Evolutionary conservation across 2,329 filamentous ascomycete species (phyloP), one percentile per base, ranked within the genome.

Genomic region (Ceratocystis colombiana): DNA sequence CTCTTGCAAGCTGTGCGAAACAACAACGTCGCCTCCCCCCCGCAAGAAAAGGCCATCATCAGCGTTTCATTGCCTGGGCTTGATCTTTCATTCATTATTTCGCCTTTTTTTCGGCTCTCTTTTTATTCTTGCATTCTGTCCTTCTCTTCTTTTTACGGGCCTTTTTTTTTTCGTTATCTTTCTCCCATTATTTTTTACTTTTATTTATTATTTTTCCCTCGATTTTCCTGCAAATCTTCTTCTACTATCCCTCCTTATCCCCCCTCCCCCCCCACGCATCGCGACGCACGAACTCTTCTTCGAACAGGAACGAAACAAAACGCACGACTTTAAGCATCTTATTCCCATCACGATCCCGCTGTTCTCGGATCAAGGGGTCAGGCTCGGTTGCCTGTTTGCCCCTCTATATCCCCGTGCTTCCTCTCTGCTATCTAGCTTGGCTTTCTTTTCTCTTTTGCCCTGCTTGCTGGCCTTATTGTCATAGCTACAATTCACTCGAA

Each of bases 21-120:
- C 55, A 59, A 62, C 20, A 41, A 62, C 33, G 37, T 25, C 61
- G 37, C 41, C 20, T 28, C 33, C 37, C 28, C 41, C 25, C 20
- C 61, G 28, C 6, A 57, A 57, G 28, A 57, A 57, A 57, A 57
- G 53, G 53, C 61, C 37, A 62, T 62, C 61, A 46, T 46, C 25
- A 62, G 37, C 61, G 61, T 62, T 62, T 62, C 61, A 62, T 46
- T 46, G 33, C 61, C 41, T 62, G 28, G 41, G 46, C 61, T 28
- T 46, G 44, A 62, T 45, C 61, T 46, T 45, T 46, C 41, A 46
- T 46, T 46, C 37, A 62, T 46, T 46, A 62, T 46, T 10, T 62
- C 25, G 12, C 28, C n/a, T 28, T 45, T 62, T 45, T n/a, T 20
- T 46, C 30, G 37, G 37, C 37, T 41, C 12, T 41, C 37, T 41